Evolutionary conservation across 2,329 filamentous ascomycete species (phyloP).

Genomic region (Colletotrichum australisinense): DNA sequence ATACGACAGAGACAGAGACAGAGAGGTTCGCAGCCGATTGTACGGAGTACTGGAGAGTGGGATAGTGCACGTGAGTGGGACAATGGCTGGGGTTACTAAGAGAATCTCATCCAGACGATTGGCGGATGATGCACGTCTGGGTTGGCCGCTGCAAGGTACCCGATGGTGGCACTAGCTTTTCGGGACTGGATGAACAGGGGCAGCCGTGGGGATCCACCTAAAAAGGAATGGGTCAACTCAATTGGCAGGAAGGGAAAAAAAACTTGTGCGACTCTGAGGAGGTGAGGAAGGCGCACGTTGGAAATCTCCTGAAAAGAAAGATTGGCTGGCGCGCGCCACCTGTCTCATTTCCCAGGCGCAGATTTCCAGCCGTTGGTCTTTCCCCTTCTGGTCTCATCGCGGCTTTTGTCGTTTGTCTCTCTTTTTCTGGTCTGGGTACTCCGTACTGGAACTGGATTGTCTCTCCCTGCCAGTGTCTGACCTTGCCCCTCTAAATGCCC

Average conservation of each 20-base stretch:
- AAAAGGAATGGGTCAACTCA: background rate
- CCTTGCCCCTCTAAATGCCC: background rate
- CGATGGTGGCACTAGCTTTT: slow-evolving; percentile 3
- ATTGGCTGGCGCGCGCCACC: slow-evolving; percentile 13
- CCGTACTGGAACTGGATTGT: too few relatives aligned
- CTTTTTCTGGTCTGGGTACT: background rate
- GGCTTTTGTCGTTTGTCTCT: background rate
- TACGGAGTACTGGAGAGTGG: too few relatives aligned
- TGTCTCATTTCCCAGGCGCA: slow-evolving; percentile 30
- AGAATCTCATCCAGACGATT: slow-evolving; percentile 16
- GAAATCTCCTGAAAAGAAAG: slow-evolving; percentile 11
- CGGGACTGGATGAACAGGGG: background rate
- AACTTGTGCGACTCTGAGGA: background rate
- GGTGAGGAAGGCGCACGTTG: slow-evolving; percentile 10
- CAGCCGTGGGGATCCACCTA: background rate
- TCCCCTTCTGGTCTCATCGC: slow-evolving; percentile 21
- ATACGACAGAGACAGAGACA: too few relatives aligned
- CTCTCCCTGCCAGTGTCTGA: background rate
- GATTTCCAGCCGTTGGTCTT: slow-evolving; percentile 30
- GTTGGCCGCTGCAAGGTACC: slow-evolving; percentile 35
- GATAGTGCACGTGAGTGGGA: background rate
- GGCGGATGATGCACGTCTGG: slow-evolving; percentile 28
- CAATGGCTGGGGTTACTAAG: background rate
- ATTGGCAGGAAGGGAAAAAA: background rate
- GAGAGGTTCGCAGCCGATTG: background rate